Evolutionary conservation across 768 basidiomycete species (phyloP), one percentile per base, ranked within the genome.

Genomic region (Amanita subjunquillea): DNA sequence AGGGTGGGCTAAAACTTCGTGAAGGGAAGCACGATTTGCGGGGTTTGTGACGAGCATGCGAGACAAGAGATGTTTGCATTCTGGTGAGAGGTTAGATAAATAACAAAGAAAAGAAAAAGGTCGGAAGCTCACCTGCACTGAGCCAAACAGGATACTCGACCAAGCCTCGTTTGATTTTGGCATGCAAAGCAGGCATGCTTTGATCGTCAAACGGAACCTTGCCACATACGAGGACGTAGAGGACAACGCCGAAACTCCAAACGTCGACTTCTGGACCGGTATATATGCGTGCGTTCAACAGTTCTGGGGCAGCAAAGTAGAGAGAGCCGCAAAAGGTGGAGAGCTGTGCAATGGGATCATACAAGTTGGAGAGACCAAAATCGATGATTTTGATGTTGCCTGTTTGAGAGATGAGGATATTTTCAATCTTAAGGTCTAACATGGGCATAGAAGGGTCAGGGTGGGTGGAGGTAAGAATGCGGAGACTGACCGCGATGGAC

Each of bases 341-440:
- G 1, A 99, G 80, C 63, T 93, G 90, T 46, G 69, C 61, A 7
- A 70, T 62, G 2, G 96, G 95, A 60, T 95, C 82, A 65, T 85
- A 98, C 10, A 99, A 77, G 70, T 98, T 99, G 2, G 95, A 97
- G 6, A 99, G 77, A 45, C 96, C 96, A 68, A 98, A 99, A 69
- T 99, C 95, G 66, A 98, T 99, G 56, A 98, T 97, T 77, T 98
- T 99, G 76, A 98, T 98, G 71, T 97, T 98, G 9, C 96, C 96
- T 0, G 90, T 90, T 58, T 96, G 92, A 1, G 92, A 96, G 59
- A 99, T 98, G 64, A 99, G 86, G 61, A 99, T 99, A 72, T 97
- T 98, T 70, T 99, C 95, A 64, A 99, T 99, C 75, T 99, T 99
- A 58, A 99, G 85, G 72, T 99, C 86, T 81, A 45, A 17, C 51